Percentiles rank a stretch among this genome's conserved stretches.
Evolutionary conservation across 805 yeast genomes (phyloP).

Genomic region (Metschnikowia shivogae): DNA sequence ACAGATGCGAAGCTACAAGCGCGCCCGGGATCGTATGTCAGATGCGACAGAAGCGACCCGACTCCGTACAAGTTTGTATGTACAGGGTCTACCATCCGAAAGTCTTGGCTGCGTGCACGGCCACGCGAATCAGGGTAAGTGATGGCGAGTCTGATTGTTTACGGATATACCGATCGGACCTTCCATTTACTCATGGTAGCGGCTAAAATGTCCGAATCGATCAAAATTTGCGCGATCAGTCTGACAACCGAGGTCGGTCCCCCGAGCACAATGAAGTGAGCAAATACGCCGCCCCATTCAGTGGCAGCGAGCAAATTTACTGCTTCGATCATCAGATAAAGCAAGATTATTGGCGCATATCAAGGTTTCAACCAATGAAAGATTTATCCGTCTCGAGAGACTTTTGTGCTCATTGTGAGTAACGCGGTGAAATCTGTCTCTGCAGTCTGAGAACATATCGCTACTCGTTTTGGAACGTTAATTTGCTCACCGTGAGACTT

Average conservation of each 20-base stretch:
- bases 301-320: not conserved
- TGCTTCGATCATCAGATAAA: not conserved
- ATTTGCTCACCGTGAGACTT: slow-evolving; percentile 2
- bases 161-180: not conserved
- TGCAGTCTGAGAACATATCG: slow-evolving; percentile 2
- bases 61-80: too few species aligned
- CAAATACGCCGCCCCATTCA: too few species aligned
- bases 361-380: not conserved
- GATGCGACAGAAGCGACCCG: too few species aligned
- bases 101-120: too few species aligned
- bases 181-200: not conserved
- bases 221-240: not conserved
- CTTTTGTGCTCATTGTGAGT: too few species aligned
- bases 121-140: not conserved
- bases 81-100: too few species aligned
- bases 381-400: not conserved
- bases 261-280: too few species aligned
- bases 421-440: too few species aligned
- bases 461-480: not conserved
- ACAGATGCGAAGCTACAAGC: not conserved
- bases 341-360: too few species aligned
- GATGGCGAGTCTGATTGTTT: not conserved
- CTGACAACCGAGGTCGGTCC: too few species aligned
- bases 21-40: not conserved
- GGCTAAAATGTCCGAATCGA: not conserved